Evolutionary conservation across 1,284 basidiomycete genomes (phyloP), one percentile per base, ranked within the genome.

Genomic region (Trametes versicolor): DNA sequence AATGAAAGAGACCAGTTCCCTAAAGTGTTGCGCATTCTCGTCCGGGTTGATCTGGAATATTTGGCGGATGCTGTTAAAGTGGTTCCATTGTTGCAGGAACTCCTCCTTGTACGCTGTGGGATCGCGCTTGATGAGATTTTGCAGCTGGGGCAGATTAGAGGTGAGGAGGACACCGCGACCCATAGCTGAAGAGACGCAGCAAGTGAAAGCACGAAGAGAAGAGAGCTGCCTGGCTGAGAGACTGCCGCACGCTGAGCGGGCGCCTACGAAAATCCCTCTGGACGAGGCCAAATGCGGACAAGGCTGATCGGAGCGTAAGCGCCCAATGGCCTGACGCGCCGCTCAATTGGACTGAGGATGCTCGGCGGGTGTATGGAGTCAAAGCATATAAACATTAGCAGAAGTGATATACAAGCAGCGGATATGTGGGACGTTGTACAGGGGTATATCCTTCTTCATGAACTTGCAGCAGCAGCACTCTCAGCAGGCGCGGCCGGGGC

Each of bases 1-100:
- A 69, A 96, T 89, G 76, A 98, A 98, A 0, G 90, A 84, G 58
- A 97, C 88, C 34, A 98, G 85, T 75, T 98, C 95, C 67, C 89
- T 82, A 71, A 98, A 97, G 69, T 93, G 89, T 43, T 91, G 85
- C 1, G 89, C 90, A 72, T 92, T 90, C 77, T 96, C 94, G 72
- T 90, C 86, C 2, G 92, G 91, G 75, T 88, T 89, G 68, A 91
- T 82, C 73, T 86, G 84, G 76, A 96, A 95, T 70, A 99, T 93
- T 74, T 94, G 89, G 48, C 94, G 86, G 63, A 95, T 89, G 64
- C 91, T 94, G 72, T 94, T 89, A 80, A 96, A 99, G 77, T 99
- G 96, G 71, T 96, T 96, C 93, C 96, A 99, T 84, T 99, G 98
- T 69, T 97, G 95, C n/a, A 96, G 77, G 74, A 99, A 99, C 74